Evolutionary conservation across 2,329 filamentous ascomycete species (phyloP).

Genomic region (Penicillium concentricum): DNA sequence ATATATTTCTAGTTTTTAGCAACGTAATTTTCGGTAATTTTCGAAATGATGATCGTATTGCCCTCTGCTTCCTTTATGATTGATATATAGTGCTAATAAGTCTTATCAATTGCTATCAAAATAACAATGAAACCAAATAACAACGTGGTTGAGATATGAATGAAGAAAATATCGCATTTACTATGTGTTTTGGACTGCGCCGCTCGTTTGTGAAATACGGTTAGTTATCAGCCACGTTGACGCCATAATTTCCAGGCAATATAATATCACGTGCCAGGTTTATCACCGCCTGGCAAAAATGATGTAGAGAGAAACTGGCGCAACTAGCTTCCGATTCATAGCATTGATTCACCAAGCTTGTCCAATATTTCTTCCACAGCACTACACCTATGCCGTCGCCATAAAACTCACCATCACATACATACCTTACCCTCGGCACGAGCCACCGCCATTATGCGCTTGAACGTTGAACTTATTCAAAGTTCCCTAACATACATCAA

Average conservation of each 20-base stretch:
- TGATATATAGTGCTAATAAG: too few species aligned
- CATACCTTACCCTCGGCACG: not conserved
- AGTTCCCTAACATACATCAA: conserved; percentile 97
- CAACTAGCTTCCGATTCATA: conserved; percentile 12
- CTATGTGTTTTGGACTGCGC: too few species aligned
- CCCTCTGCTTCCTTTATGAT: too few species aligned
- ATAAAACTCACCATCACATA: conserved; percentile 7
- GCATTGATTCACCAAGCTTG: conserved; percentile 6
- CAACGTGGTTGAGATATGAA: too few species aligned
- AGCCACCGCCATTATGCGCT: conserved; percentile 70
- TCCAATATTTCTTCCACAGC: not conserved
- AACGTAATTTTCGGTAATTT: too few species aligned
- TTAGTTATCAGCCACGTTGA: too few species aligned
- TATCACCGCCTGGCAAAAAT: conserved; percentile 27
- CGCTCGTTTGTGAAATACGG: too few species aligned
- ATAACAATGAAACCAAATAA: too few species aligned
- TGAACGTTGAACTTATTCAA: conserved; percentile 92
- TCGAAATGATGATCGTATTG: too few species aligned
- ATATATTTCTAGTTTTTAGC: too few species aligned
- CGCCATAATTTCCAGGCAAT: not conserved
- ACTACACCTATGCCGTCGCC: conserved; percentile 14
- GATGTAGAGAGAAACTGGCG: conserved; percentile 22
- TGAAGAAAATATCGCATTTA: too few species aligned
- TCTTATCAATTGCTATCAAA: too few species aligned
- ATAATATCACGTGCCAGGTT: not conserved